Percentiles rank a stretch among this genome's conserved stretches.
Evolutionary conservation across 306 rosid species (phyloP).

Genomic region (Vigna trinervia): DNA sequence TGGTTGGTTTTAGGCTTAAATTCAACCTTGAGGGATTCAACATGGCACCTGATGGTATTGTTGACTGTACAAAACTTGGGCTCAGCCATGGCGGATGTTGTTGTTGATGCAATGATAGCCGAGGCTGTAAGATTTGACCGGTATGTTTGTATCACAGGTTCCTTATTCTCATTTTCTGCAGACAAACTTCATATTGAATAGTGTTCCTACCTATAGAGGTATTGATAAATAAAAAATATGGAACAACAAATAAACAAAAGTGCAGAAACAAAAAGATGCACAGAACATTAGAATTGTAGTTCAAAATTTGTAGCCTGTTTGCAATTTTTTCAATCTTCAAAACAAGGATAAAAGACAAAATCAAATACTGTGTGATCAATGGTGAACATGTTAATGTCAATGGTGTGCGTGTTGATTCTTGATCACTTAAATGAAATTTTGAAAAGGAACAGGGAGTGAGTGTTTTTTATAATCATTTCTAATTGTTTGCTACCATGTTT

Average conservation of each 20-base stretch:
- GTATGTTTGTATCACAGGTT: constrained; percentile 55
- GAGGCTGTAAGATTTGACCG: constrained; percentile 79
- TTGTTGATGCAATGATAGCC: constrained; percentile 92
- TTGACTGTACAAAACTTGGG: constrained; percentile 84
- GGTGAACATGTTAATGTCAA: too few relatives aligned
- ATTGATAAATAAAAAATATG: constrained; percentile 20
- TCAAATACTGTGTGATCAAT: background rate
- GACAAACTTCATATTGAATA: constrained; percentile 19
- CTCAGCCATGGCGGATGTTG: constrained; percentile 95
- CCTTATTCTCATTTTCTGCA: constrained; percentile 20
- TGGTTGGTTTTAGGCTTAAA: constrained; percentile 73
- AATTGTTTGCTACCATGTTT: constrained; percentile 29
- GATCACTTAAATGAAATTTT: constrained; percentile 3
- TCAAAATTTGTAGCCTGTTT: background rate
- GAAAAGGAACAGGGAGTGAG: background rate
- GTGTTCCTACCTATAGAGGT: constrained; percentile 23
- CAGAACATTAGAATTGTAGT: background rate
- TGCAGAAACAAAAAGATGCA: background rate
- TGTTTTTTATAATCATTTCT: background rate
- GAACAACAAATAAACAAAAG: background rate
- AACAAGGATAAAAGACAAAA: constrained; percentile 6
- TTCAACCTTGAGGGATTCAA: constrained; percentile 64
- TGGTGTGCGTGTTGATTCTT: background rate
- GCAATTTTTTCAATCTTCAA: background rate
- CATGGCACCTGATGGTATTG: constrained; percentile 67